A percentile compares a stretch with the other conserved stretches of the same genome.
Conservation (phyloP, 2,329 filamentous ascomycete genomes). For the Alternaria tenuissima region DNA sequence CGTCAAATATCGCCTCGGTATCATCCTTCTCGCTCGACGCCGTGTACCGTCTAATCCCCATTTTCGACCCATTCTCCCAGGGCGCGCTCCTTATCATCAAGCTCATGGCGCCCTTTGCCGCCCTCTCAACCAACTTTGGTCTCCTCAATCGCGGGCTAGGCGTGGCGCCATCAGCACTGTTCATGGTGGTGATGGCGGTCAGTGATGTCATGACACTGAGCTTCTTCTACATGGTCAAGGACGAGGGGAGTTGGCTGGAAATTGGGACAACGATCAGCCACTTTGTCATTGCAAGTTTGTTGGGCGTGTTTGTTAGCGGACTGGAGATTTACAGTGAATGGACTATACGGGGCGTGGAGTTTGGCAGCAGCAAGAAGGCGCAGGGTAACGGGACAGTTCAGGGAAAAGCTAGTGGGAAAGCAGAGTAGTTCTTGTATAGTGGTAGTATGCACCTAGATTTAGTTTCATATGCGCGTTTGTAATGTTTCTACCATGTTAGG, state of each 20-base stretch:
- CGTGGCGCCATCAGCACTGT: constrained; percentile 86
- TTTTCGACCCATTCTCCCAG: constrained; percentile 95
- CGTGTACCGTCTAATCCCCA: constrained; percentile 83
- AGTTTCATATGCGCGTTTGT: neutral
- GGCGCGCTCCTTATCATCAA: constrained; percentile 87
- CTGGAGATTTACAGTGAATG: constrained; percentile 86
- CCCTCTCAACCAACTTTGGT: constrained; percentile 93
- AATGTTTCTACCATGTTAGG: neutral
- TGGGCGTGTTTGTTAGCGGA: constrained; percentile 89
- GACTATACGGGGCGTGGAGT: constrained; percentile 82
- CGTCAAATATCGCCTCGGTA: constrained; percentile 92
- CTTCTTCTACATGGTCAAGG: constrained; percentile 97
- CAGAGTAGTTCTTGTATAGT: constrained; percentile 3
- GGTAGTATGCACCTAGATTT: neutral
- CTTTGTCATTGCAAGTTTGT: constrained; percentile 87
- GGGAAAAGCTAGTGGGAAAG: constrained; percentile 9
- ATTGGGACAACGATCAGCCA: constrained; percentile 97
- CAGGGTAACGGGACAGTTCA: constrained; percentile 3
- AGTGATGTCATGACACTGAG: constrained; percentile 91
- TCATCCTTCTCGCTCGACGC: constrained; percentile 94
- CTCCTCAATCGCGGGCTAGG: constrained; percentile 85
- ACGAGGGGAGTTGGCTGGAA: constrained; percentile 96
- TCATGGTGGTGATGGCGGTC: constrained; percentile 87
- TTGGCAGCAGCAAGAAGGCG: constrained; percentile 52
- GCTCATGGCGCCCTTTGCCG: constrained; percentile 88